Base-by-base conservation (phyloP, 495 filamentous ascomycete genomes). In the Aspergillus baeticus region DNA sequence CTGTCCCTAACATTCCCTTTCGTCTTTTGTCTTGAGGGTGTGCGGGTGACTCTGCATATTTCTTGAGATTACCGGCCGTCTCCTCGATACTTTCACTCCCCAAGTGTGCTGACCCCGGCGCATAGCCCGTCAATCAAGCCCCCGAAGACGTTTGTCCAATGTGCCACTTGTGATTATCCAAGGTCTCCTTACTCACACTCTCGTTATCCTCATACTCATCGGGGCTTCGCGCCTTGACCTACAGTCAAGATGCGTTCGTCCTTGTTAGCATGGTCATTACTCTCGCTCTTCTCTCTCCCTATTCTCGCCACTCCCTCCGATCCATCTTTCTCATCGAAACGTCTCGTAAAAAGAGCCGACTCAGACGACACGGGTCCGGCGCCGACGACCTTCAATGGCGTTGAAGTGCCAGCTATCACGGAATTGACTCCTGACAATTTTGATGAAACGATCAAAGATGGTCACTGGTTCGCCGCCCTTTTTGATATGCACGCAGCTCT, bases 361-460 rank as follows among this genome's bases (percentile, higher is more conserved):
- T 20, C 58, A n/a, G 14, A 33, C 22, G 59, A 65, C 34, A 21
- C 58, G 21, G 54, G 52, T 15, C 51, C 60, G 18, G 18, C 54
- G 7, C 23, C 66, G 39, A 92, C 90, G 15, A 78, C 80, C 20
- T 96, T 96, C 77, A 94, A 97, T 74, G 87, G 81, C 45, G 76
- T 90, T 35, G 77, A 81, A 57, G 90, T 96, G 11, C 91, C 92
- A 20, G 86, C 87, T 22, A 71, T 92, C 66, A 79, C 80, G 59
- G 83, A 88, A 66, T 65, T 91, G 42, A 79, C 73, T 0, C 78
- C 77, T 6, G 77, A 78, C 3, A 78, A 68, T 37, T 79, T 89
- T 38, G 76, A 84, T 14, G 74, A 81, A 51, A 70, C 77, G 5
- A 79, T 82, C 20, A 82, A 82, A 55, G 75, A 87, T 55, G 87